Percentiles rank a stretch among this genome's conserved stretches.
Conservation (phyloP, 352 stramenopile species). For the Pythium phragmitis region DNA sequence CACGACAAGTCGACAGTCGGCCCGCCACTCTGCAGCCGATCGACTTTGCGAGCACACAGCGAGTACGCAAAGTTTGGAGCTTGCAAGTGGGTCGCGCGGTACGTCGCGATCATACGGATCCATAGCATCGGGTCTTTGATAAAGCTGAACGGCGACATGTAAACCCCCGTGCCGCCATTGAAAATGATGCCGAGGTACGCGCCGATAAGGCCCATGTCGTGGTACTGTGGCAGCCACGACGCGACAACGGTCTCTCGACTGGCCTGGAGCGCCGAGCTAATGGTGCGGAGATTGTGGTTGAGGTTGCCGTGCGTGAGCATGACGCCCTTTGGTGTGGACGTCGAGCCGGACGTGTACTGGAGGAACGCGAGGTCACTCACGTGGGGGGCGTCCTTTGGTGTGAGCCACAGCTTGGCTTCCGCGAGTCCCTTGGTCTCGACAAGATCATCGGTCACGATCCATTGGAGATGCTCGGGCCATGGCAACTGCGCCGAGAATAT, state of each 20-base stretch:
- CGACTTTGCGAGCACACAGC: constrained; percentile 94
- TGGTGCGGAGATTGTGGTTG: constrained; percentile 95
- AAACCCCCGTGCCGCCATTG: constrained; percentile 92
- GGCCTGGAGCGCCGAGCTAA: constrained; percentile 89
- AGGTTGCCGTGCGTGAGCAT: constrained; percentile 97
- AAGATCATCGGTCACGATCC: constrained; percentile 85
- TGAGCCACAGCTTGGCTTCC: constrained; percentile 43
- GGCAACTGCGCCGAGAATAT: constrained; percentile 52
- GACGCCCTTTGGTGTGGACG: constrained; percentile 97
- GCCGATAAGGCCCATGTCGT: constrained; percentile 99
- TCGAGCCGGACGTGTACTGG: constrained; percentile 99
- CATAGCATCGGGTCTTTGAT: constrained; percentile 95
- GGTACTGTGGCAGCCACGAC: constrained; percentile 99
- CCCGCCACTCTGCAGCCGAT: constrained; percentile 36
- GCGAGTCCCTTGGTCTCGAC: constrained; percentile 42
- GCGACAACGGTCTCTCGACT: constrained; percentile 93
- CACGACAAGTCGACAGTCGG: constrained; percentile 86
- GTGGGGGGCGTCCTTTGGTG: constrained; percentile 33
- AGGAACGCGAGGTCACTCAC: constrained; percentile 92
- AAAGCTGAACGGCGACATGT: constrained; percentile 98
- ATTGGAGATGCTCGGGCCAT: constrained; percentile 89
- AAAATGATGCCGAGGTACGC: constrained; percentile 85
- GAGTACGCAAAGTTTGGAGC: constrained; percentile 99
- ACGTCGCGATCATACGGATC: constrained; percentile 89
- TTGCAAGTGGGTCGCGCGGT: constrained; percentile 95